Evolutionary conservation across 2,329 filamentous ascomycete genomes (phyloP).

Genomic region (Fusarium xylarioides): DNA sequence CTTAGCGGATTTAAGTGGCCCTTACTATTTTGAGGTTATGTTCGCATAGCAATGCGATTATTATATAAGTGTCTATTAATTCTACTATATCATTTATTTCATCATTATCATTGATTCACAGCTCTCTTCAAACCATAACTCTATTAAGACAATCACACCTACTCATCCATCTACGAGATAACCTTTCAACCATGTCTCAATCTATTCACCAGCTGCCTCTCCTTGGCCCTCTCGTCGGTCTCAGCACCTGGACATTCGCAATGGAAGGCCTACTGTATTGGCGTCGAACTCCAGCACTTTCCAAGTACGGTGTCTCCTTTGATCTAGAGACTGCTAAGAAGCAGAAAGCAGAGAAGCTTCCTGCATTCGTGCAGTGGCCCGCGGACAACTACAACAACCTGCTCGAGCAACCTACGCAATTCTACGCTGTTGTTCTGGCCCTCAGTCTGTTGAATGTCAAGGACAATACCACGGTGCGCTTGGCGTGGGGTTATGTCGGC

Average conservation of each 20-base stretch:
- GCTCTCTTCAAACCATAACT: rapidly evolving
- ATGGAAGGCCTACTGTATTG: background rate
- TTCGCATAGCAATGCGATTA: background rate
- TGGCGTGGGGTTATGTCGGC: background rate
- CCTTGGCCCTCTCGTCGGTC: background rate
- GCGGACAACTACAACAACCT: background rate
- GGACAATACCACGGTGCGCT: background rate
- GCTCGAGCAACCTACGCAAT: background rate
- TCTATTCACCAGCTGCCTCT: background rate
- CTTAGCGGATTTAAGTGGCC: background rate
- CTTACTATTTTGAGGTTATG: background rate
- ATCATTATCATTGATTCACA: rapidly evolving
- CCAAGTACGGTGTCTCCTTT: background rate
- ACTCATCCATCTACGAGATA: rapidly evolving
- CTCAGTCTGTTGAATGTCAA: background rate
- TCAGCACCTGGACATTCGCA: background rate
- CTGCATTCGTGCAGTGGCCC: background rate
- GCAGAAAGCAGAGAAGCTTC: background rate
- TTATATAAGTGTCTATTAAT: rapidly evolving
- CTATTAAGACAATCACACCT: rapidly evolving
- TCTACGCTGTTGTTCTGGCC: background rate
- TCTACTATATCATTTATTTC: rapidly evolving
- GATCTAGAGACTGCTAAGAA: background rate
- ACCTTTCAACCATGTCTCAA: background rate
- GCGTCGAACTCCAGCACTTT: background rate